Percentiles rank a stretch among this genome's conserved stretches.
Evolutionary conservation across 306 rosid genomes (phyloP).

Genomic region (Cucumis cinereus): DNA sequence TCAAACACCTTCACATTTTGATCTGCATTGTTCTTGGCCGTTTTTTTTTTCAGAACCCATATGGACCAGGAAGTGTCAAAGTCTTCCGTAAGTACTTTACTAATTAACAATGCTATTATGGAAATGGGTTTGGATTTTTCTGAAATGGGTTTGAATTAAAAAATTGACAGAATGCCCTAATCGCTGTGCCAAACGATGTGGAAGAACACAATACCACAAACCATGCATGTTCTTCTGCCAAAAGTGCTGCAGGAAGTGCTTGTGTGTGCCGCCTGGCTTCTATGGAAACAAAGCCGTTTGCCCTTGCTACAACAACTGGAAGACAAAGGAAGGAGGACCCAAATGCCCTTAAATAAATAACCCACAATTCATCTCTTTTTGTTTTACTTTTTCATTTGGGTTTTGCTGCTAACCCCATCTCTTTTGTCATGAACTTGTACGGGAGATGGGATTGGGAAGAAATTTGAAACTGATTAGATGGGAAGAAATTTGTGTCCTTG

Average conservation of each 20-base stretch:
- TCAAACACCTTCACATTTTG: neutral
- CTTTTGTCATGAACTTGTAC: neutral
- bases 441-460: neutral
- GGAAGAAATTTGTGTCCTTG: neutral
- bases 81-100: constrained; percentile 50
- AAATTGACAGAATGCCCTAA: constrained; percentile 69
- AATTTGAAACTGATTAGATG: too few relatives aligned
- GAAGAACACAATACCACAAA: constrained; percentile 66
- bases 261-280: constrained; percentile 84
- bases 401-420: neutral
- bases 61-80: constrained; percentile 68
- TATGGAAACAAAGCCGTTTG: constrained; percentile 79
- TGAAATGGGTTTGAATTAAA: neutral
- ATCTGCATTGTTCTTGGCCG: neutral
- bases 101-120: neutral
- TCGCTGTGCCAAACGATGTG: constrained; percentile 56
- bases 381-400: neutral
- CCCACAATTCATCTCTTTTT: neutral
- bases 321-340: constrained; percentile 83
- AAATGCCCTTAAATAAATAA: constrained; percentile 49
- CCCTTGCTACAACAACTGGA: constrained; percentile 97
- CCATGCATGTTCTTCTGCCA: constrained; percentile 87
- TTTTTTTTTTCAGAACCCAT: constrained; percentile 27
- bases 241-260: constrained; percentile 72
- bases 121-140: neutral